Evolutionary conservation across 192 early-diverging fungal genomes (phyloP), one percentile per base, ranked within the genome.

Genomic region (Backusella westeae): DNA sequence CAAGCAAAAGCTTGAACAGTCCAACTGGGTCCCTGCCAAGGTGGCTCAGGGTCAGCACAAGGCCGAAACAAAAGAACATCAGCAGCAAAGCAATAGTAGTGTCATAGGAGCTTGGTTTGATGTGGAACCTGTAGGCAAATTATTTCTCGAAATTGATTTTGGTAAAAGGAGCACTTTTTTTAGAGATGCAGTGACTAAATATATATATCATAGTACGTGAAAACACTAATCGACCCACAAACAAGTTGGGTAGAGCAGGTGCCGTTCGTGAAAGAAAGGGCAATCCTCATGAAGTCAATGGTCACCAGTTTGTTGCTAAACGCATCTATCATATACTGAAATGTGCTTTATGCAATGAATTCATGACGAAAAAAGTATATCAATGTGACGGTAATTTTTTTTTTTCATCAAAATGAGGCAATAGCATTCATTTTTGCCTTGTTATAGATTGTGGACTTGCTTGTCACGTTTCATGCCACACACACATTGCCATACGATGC

Each of bases 281-380:
- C 44, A 89, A 95, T 39, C 88, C 94, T 35, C 90, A 88, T 26
- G 95, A 96, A 71, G 87, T 93, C 83, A 94, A 93, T 72, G 97
- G 98, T 21, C 98, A 99, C 79, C 92, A 96, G 79, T 98, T 99
- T 85, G 90, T 90, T 73, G 85, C 92, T 17, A 87, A 91, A 69
- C 90, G 91, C 71, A 96, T 95, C 39, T 98, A 98, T 84, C 94
- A 96, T 73, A 96, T 98, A 79, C 95, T 98, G 95, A 95, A 95
- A 80, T 99, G 98, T 82, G 96, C 96, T 19, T 82, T 96, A 9
- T 99, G 98, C 82, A 85, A 87, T 70, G 98, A 98, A 77, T 96
- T 98, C 75, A 89, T 99, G 59, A 91, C 95, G 29, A 95, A 93
- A 75, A 83, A 90, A 38, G 93, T 93, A n/a, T 94, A 91, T 83